Percentiles rank a stretch among this genome's conserved stretches.
phyloP scores from a whole-genome alignment of 2,329 filamentous ascomycete species.

The Aspergillus latus region DNA sequence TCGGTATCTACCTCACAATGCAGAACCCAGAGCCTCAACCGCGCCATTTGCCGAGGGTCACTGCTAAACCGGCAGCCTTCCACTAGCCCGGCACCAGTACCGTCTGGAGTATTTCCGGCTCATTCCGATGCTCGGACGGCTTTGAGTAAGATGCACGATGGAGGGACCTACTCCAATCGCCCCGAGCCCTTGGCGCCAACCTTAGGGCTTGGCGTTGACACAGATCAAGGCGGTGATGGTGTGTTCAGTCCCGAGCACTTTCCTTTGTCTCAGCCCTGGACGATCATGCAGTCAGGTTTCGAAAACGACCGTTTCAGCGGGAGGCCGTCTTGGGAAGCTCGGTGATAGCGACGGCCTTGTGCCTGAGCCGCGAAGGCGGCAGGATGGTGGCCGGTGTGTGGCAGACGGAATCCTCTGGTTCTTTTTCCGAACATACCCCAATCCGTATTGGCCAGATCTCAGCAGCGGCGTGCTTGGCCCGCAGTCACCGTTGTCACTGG shows the following conservation, averaged over 20 bases:
- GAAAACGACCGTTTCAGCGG: not conserved
- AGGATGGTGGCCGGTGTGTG: not conserved
- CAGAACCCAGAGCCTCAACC: not conserved
- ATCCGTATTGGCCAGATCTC: not conserved
- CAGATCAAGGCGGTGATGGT: not conserved
- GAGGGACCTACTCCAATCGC: not conserved
- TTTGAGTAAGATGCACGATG: not conserved
- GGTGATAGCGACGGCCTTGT: too few species aligned
- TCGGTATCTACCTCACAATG: too few species aligned
- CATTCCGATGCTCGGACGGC: not conserved
- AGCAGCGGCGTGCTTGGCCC: conserved; percentile 4
- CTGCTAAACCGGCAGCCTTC: not conserved
- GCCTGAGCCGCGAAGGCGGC: not conserved
- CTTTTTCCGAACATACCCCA: not conserved
- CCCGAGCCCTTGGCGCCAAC: not conserved
- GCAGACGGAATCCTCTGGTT: not conserved
- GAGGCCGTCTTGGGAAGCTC: too few species aligned
- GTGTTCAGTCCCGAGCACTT: too few species aligned
- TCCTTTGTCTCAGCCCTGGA: too few species aligned
- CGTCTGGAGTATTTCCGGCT: not conserved
- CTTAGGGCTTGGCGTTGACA: not conserved
- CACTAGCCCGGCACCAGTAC: not conserved
- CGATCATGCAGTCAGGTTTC: not conserved
- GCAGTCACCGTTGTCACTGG: conserved; percentile 3
- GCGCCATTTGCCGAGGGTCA: not conserved